Evolutionary conservation across 768 basidiomycete genomes (phyloP).

Genomic region (Lentinula aciculospora): DNA sequence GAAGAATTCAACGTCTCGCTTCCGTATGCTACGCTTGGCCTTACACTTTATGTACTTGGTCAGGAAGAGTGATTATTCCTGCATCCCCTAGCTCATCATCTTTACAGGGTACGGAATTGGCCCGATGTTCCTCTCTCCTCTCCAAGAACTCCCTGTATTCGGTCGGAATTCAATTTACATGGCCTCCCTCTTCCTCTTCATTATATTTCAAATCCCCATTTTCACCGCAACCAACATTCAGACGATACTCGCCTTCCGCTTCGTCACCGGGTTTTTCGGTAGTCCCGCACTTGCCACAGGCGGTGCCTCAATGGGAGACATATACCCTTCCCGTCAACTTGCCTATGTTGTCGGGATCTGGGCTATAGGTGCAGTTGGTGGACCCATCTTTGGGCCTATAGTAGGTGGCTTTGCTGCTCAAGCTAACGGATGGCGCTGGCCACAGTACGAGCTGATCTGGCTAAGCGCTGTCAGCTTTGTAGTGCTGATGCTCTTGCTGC

Average conservation of each 20-base stretch:
- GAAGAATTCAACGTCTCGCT: conserved; percentile 5
- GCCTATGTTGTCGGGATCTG: conserved; percentile 22
- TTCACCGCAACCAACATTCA: conserved; percentile 24
- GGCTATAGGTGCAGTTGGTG: conserved; percentile 11
- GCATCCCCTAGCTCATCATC: background rate
- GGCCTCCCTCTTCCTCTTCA: conserved; percentile 22
- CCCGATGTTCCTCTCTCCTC: conserved; percentile 23
- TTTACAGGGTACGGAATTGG: conserved; percentile 15
- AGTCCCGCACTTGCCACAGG: conserved; percentile 26
- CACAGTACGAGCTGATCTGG: conserved; percentile 28
- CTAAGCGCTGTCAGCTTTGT: conserved; percentile 19
- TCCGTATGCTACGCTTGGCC: conserved; percentile 20
- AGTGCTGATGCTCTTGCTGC: conserved; percentile 22
- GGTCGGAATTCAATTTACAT: conserved; percentile 28
- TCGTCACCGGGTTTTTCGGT: conserved; percentile 27
- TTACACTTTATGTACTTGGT: conserved; percentile 22
- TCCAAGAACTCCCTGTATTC: conserved; percentile 25
- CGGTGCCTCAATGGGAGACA: conserved; percentile 20
- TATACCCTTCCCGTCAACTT: conserved; percentile 17
- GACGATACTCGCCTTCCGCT: conserved; percentile 25
- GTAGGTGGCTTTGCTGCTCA: conserved; percentile 26
- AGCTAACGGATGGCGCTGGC: conserved; percentile 26
- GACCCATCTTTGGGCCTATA: conserved; percentile 1
- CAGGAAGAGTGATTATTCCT: background rate
- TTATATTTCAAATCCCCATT: conserved; percentile 26